These are phyloP conservation scores for Dryas octopetala DNA, from an alignment of 306 rosid genomes.

Conservation along the genomic window DNA sequence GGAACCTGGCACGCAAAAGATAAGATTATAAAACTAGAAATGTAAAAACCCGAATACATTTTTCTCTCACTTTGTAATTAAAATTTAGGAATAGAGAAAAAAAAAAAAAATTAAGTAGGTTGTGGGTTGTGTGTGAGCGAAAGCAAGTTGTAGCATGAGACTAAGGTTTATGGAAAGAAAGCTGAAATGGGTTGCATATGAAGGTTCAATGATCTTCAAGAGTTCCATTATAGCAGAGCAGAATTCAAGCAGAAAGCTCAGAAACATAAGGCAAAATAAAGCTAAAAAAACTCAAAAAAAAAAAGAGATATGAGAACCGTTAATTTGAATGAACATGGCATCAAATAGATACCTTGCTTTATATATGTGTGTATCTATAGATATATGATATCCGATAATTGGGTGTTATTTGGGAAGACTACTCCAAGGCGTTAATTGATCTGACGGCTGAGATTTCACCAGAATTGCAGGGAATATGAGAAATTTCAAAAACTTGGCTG, in stretches of 20 bases:
- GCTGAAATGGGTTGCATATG: neutral
- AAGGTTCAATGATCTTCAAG: neutral
- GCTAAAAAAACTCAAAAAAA: neutral
- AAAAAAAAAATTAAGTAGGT: neutral
- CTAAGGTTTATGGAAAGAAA: neutral
- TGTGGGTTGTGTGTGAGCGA: neutral
- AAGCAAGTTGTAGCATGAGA: neutral
- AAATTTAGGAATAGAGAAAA: neutral
- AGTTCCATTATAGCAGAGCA: neutral
- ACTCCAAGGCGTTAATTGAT: constrained; percentile 8
- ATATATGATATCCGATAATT: neutral
- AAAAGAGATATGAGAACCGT: neutral
- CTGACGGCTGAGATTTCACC: neutral
- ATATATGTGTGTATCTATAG: neutral
- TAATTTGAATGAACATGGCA: neutral
- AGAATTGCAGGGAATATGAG: neutral
- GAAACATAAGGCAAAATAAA: neutral
- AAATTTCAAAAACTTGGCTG: neutral
- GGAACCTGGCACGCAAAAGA: neutral
- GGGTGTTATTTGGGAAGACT: neutral
- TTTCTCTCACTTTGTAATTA: neutral
- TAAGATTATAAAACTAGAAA: neutral
- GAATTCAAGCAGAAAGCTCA: neutral
- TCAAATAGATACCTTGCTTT: neutral
- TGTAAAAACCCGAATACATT: neutral